Percentiles rank a stretch among this genome's conserved stretches.
phyloP scores from a whole-genome alignment of 1,284 basidiomycete genomes.

The Wolfiporia cocos region DNA sequence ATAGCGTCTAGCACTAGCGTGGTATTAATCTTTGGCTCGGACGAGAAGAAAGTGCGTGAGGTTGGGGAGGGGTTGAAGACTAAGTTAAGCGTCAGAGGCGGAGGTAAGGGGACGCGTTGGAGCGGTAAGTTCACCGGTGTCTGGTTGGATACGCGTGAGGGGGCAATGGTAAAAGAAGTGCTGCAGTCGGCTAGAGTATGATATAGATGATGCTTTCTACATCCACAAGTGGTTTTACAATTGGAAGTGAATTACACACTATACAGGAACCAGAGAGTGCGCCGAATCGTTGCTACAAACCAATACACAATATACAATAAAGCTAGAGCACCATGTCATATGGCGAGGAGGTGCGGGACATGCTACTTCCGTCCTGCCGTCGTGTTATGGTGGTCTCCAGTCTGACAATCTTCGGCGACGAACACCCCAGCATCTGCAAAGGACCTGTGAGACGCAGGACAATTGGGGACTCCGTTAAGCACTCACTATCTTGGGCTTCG shows the following conservation, averaged over 20 bases:
- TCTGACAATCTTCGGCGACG: not conserved
- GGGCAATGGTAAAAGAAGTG: conserved; percentile 30
- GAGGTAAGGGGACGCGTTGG: conserved; percentile 60
- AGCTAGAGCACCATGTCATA: not conserved
- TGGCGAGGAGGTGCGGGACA: no score
- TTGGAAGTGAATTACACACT: no score
- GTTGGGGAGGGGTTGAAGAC: conserved; percentile 53
- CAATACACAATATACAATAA: not conserved
- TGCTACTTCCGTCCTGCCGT: conserved; percentile 1
- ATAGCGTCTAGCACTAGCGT: conserved; percentile 42
- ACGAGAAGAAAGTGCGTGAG: conserved; percentile 54
- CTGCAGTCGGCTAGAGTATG: no score
- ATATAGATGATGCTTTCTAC: no score
- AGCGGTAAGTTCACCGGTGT: conserved; percentile 56
- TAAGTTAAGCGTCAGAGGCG: conserved; percentile 55
- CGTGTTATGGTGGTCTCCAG: not conserved
- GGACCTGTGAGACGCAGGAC: no score
- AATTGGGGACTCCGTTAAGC: no score
- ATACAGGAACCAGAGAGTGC: no score
- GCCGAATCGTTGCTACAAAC: conserved; percentile 13
- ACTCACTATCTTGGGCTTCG: no score
- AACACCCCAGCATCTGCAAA: conserved; percentile 1
- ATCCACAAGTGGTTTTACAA: no score
- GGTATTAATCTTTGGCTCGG: conserved; percentile 54
- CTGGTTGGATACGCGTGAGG: conserved; percentile 30